phyloP scores from a whole-genome alignment of 1,284 basidiomycete genomes.

The Moesziomyces parantarcticus region DNA sequence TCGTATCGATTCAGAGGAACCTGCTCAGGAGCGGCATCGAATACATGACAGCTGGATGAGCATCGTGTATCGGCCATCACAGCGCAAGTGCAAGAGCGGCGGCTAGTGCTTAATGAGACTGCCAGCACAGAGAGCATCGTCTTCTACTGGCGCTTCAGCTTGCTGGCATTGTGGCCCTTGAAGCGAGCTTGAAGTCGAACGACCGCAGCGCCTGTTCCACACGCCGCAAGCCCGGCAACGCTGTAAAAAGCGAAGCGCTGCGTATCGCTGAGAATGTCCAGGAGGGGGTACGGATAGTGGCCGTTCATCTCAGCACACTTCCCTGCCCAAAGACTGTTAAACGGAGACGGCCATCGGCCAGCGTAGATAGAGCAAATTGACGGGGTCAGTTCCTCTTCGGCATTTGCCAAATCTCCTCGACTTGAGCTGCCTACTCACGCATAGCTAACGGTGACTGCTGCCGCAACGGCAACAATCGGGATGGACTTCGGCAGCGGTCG shows the following conservation, averaged over 20 bases:
- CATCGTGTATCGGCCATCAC: no score
- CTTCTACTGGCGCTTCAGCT: background rate
- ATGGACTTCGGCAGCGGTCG: slow-evolving; percentile 23
- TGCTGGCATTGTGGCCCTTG: background rate
- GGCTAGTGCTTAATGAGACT: no score
- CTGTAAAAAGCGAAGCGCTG: slow-evolving; percentile 32
- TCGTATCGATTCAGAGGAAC: no score
- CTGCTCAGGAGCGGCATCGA: no score
- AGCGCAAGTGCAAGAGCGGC: no score
- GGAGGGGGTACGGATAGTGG: slow-evolving; percentile 51
- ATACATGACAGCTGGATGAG: no score
- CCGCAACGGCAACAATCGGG: slow-evolving; percentile 6
- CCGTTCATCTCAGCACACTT: slow-evolving; percentile 50
- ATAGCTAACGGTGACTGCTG: slow-evolving; percentile 12
- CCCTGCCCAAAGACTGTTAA: slow-evolving; percentile 44
- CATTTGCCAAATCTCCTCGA: background rate
- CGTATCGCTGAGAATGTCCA: slow-evolving; percentile 29
- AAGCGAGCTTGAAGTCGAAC: slow-evolving; percentile 18
- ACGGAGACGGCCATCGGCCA: no score
- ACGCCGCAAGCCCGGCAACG: slow-evolving; percentile 10
- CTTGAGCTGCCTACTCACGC: slow-evolving; percentile 9
- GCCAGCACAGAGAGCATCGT: no score
- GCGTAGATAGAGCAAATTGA: background rate
- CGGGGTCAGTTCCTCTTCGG: background rate
- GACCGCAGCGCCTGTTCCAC: slow-evolving; percentile 7